Evolutionary conservation across 176 grass and related monocot genomes (phyloP).

Genomic region (Hyparrhenia diplandra): DNA sequence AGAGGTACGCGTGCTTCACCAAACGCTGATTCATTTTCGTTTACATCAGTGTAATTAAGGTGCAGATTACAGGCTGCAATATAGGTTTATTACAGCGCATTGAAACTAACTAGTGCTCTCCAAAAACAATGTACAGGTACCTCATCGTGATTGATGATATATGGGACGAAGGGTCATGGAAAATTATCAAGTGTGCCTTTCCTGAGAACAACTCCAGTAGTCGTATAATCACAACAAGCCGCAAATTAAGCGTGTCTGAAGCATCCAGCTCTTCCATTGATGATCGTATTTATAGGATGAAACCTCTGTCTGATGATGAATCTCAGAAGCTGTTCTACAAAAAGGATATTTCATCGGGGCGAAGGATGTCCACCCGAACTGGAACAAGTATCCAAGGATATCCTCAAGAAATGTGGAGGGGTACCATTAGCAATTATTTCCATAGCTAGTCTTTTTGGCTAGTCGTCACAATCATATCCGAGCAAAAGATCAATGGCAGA

Average conservation of each 20-base stretch:
- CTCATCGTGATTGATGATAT: not conserved
- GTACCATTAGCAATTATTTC: not conserved
- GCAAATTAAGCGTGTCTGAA: not conserved
- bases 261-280: not conserved
- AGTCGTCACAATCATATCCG: not conserved
- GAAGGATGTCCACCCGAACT: not conserved
- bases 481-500: not conserved
- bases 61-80: not conserved
- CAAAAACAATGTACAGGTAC: not conserved
- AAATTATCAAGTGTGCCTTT: not conserved
- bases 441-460: conserved; percentile 8
- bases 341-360: not conserved
- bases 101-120: not conserved
- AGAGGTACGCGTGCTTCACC: not conserved
- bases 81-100: no score
- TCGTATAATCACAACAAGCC: not conserved
- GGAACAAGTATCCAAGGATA: not conserved
- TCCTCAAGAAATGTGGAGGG: not conserved
- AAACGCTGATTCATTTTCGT: not conserved
- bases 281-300: not conserved
- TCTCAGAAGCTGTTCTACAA: not conserved
- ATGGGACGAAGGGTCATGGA: not conserved
- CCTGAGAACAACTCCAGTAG: not conserved
- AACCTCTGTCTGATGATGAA: not conserved
- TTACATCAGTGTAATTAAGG: no score